Evolutionary conservation across 2,329 filamentous ascomycete genomes (phyloP).

Genomic region (Penicillium concentricum): DNA sequence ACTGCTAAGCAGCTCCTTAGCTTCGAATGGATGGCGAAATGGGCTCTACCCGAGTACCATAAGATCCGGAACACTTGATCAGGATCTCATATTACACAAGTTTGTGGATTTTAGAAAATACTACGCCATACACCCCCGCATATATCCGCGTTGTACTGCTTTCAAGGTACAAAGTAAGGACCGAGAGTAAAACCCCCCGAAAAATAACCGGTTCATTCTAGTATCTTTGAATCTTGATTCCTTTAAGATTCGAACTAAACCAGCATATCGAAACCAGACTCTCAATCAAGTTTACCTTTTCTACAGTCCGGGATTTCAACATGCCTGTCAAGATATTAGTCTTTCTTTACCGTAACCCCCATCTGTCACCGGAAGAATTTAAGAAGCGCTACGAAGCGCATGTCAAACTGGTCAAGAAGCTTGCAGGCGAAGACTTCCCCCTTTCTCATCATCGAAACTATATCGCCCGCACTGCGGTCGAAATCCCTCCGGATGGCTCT

Average conservation of each 20-base stretch:
- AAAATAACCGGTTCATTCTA: background rate
- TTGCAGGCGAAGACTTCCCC: slow-evolving; percentile 17
- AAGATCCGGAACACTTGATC: background rate
- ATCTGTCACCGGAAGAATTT: slow-evolving; percentile 18
- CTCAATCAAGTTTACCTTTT: background rate
- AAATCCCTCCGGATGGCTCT: slow-evolving; percentile 1
- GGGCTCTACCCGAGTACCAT: background rate
- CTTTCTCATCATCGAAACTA: slow-evolving; percentile 19
- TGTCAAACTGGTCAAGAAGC: slow-evolving; percentile 17
- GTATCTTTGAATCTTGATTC: background rate
- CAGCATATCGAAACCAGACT: background rate
- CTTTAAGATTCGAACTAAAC: background rate
- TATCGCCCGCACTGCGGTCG: slow-evolving; percentile 10
- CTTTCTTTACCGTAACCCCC: slow-evolving; percentile 16
- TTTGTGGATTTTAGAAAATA: background rate
- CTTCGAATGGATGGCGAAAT: background rate
- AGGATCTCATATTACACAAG: background rate
- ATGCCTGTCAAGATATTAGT: slow-evolving; percentile 7
- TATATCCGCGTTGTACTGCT: background rate
- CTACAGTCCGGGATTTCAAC: background rate
- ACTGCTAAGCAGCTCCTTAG: background rate
- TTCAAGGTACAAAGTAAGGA: background rate
- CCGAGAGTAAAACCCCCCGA: background rate
- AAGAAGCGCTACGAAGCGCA: slow-evolving; percentile 22
- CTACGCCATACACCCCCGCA: background rate